Evolutionary conservation across 2,329 filamentous ascomycete genomes (phyloP).

Genomic region (Aspergillus floridensis): DNA sequence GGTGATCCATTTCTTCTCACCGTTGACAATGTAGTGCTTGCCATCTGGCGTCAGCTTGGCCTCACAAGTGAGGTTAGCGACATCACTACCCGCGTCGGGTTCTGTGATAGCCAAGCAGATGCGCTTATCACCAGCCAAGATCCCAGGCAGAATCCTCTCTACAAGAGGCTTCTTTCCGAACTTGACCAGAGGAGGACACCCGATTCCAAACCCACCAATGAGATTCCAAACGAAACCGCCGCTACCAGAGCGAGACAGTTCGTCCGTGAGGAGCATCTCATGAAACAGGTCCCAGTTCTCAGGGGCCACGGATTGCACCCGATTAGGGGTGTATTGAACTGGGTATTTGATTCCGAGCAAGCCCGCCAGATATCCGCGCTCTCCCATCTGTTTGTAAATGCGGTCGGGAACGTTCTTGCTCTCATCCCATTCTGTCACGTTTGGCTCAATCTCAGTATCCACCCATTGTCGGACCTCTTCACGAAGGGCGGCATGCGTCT

Average conservation of each 20-base stretch:
- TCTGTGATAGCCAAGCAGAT: constrained; percentile 98
- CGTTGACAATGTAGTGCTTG: constrained; percentile 99
- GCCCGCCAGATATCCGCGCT: constrained; percentile 86
- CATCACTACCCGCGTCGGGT: constrained; percentile 90
- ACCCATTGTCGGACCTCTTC: constrained; percentile 92
- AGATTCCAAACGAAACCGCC: constrained; percentile 97
- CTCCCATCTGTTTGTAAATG: constrained; percentile 95
- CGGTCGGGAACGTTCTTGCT: constrained; percentile 81
- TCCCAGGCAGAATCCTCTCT: constrained; percentile 82
- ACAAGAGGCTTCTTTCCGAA: constrained; percentile 83
- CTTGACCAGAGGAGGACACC: constrained; percentile 85
- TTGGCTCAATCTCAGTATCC: constrained; percentile 80
- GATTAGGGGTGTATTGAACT: constrained; percentile 66
- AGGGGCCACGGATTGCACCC: constrained; percentile 72
- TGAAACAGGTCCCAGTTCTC: constrained; percentile 99
- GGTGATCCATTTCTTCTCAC: constrained; percentile 99
- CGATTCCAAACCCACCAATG: constrained; percentile 94
- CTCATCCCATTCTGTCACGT: constrained; percentile 96
- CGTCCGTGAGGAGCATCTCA: constrained; percentile 92
- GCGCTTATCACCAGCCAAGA: constrained; percentile 88
- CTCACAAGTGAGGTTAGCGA: constrained; percentile 93
- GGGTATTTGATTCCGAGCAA: constrained; percentile 79
- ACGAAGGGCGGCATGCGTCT: constrained; percentile 86
- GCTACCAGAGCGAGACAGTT: constrained; percentile 82
- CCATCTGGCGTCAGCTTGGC: constrained; percentile 92